Evolutionary conservation across 176 grass and related monocot genomes (phyloP).

Genomic region (Calamus simplicifolius): DNA sequence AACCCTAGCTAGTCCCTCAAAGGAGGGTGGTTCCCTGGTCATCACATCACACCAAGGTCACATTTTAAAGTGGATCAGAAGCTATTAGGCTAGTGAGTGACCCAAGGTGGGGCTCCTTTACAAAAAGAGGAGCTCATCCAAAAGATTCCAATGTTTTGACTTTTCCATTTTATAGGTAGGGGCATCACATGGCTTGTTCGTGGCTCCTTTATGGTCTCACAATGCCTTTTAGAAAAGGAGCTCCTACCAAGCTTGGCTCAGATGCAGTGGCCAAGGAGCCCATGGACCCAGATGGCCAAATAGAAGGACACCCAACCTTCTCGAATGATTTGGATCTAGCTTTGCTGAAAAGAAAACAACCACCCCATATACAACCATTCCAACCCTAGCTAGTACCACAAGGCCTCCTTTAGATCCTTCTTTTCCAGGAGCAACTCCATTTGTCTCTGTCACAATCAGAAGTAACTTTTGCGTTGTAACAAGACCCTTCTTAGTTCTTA

Average conservation of each 20-base stretch:
- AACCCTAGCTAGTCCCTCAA: too few species aligned
- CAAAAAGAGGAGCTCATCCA: too few species aligned
- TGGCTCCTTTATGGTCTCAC: constrained; percentile 25
- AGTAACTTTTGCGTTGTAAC: constrained; percentile 31
- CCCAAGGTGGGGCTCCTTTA: too few species aligned
- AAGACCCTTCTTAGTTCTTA: constrained; percentile 8
- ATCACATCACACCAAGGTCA: too few species aligned
- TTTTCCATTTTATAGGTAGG: constrained; percentile 26
- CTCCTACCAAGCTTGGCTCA: constrained; percentile 18
- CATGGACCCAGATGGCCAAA: constrained; percentile 19
- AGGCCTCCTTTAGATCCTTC: constrained; percentile 24
- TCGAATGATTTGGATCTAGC: constrained; percentile 12
- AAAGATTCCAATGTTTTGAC: constrained; percentile 24
- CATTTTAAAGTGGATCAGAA: too few species aligned
- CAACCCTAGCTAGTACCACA: constrained; percentile 24
- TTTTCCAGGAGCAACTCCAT: constrained; percentile 28
- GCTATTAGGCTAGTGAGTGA: too few species aligned
- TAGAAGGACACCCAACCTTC: constrained; percentile 19
- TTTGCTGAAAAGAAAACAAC: neutral
- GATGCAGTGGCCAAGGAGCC: constrained; percentile 16
- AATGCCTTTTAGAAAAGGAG: constrained; percentile 28
- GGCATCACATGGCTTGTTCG: constrained; percentile 39
- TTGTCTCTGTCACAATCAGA: constrained; percentile 37
- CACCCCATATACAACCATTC: constrained; percentile 6
- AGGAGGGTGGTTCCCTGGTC: too few species aligned